Percentiles rank a stretch among this genome's conserved stretches.
These are phyloP conservation scores for Puccinia polysora DNA, from an alignment of 1,284 basidiomycete genomes.

Conservation along the genomic window DNA sequence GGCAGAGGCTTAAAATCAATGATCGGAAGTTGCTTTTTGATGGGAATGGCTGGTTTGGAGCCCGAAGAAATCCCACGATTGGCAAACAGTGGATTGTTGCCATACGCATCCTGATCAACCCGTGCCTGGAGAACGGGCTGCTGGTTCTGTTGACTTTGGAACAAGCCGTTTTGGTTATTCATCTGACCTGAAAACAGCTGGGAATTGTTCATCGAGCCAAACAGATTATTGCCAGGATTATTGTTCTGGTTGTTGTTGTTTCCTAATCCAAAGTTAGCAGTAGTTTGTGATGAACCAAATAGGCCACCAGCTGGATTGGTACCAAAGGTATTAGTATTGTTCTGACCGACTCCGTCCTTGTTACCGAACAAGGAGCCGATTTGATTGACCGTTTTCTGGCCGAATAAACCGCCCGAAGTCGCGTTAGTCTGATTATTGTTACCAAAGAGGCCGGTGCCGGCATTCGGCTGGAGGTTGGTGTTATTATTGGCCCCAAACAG, in stretches of 20 bases:
- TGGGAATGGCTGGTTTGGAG: slow-evolving; percentile 40
- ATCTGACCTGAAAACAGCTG: slow-evolving; percentile 20
- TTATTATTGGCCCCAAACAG: slow-evolving; percentile 44
- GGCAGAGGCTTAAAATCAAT: slow-evolving; percentile 43
- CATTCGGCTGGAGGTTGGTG: slow-evolving; percentile 48
- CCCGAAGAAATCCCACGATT: slow-evolving; percentile 33
- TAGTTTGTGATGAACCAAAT: slow-evolving; percentile 42
- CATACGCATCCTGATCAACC: slow-evolving; percentile 81
- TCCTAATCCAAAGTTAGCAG: slow-evolving; percentile 22
- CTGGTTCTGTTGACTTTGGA: slow-evolving; percentile 47
- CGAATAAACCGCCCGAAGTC: slow-evolving; percentile 56
- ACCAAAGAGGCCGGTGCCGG: slow-evolving; percentile 47
- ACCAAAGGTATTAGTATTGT: slow-evolving; percentile 47
- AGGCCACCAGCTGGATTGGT: slow-evolving; percentile 52
- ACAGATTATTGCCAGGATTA: slow-evolving; percentile 45
- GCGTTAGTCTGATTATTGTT: slow-evolving; percentile 52
- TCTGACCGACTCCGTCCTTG: slow-evolving; percentile 17
- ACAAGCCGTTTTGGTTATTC: slow-evolving; percentile 29
- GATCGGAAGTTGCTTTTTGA: slow-evolving; percentile 34
- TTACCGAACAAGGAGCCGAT: slow-evolving; percentile 44
- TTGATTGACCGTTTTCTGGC: slow-evolving; percentile 49
- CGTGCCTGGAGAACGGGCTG: slow-evolving; percentile 65
- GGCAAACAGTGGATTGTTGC: slow-evolving; percentile 63
- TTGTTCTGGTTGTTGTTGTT: slow-evolving; percentile 27
- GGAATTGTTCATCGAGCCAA: slow-evolving; percentile 43